Conservation (phyloP, 768 basidiomycete species). For the Basidioascus undulatus region DNA sequence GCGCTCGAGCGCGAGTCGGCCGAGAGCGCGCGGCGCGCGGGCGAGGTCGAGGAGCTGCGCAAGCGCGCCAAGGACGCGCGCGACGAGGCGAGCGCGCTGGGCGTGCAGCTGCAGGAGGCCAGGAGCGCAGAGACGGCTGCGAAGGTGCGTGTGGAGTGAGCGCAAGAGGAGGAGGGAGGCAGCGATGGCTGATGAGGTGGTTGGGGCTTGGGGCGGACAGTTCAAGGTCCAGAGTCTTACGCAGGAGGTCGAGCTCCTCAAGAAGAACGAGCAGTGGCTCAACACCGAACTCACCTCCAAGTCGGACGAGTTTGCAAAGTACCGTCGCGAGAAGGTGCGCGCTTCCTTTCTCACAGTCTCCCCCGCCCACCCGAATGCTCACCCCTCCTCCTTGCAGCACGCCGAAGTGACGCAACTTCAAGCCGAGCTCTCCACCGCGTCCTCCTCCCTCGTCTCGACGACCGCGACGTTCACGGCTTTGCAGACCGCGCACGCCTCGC, state of each 20-base stretch:
- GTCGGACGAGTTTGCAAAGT: slow-evolving; percentile 60
- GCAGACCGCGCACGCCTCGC: slow-evolving; percentile 43
- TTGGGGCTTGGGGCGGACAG: too few relatives aligned
- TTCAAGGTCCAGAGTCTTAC: slow-evolving; percentile 66
- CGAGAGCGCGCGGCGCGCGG: too few relatives aligned
- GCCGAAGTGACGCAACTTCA: slow-evolving; percentile 53
- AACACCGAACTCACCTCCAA: slow-evolving; percentile 43
- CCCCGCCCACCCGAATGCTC: neutral
- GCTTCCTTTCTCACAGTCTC: neutral
- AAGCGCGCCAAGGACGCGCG: too few relatives aligned
- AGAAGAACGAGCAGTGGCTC: slow-evolving; percentile 48
- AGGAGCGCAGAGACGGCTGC: too few relatives aligned
- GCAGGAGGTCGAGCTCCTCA: slow-evolving; percentile 55
- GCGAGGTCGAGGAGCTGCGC: too few relatives aligned
- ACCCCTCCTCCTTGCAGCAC: slow-evolving; percentile 20
- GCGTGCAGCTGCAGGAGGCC: too few relatives aligned
- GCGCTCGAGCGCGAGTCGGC: too few relatives aligned
- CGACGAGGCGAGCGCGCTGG: too few relatives aligned
- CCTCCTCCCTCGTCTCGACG: slow-evolving; percentile 38
- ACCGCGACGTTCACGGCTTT: slow-evolving; percentile 47
- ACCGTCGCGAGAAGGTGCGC: slow-evolving; percentile 40
- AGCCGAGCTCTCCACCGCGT: slow-evolving; percentile 44
- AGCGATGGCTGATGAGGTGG: too few relatives aligned
- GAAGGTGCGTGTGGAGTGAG: too few relatives aligned
- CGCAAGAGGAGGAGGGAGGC: too few relatives aligned